Evolutionary conservation across 2,329 filamentous ascomycete genomes (phyloP).

Genomic region (Xylaria sp.): DNA sequence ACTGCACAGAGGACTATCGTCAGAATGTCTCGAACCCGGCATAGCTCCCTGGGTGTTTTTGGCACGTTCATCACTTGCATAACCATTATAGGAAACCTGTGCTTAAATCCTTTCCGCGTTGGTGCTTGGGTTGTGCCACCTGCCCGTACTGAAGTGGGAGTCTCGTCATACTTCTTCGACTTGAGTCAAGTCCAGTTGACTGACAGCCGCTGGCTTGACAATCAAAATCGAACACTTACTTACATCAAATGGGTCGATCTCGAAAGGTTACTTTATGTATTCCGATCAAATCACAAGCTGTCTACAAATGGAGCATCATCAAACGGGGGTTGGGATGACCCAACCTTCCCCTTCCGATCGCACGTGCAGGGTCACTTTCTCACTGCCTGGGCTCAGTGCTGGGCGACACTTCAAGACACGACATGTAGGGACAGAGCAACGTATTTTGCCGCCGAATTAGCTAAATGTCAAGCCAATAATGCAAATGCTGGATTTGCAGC

Average conservation of each 20-base stretch:
- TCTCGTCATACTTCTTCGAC: constrained; percentile 53
- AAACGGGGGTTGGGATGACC: constrained; percentile 65
- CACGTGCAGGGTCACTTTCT: constrained; percentile 64
- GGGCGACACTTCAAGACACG: constrained; percentile 55
- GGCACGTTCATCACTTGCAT: constrained; percentile 17
- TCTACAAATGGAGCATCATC: constrained; percentile 58
- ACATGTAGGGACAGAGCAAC: constrained; percentile 59
- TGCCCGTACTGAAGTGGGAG: constrained; percentile 47
- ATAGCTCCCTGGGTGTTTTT: constrained; percentile 2
- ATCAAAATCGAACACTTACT: constrained; percentile 59
- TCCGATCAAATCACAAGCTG: constrained; percentile 58
- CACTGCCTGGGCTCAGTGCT: constrained; percentile 62
- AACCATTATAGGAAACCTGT: constrained; percentile 24
- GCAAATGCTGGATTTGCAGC: constrained; percentile 54
- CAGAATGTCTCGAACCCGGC: constrained; percentile 17
- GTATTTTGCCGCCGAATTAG: constrained; percentile 59
- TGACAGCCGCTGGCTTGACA: constrained; percentile 55
- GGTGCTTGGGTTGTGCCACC: constrained; percentile 46
- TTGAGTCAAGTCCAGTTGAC: constrained; percentile 55
- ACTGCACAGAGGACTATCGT: neutral
- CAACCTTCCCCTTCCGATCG: constrained; percentile 63
- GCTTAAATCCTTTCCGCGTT: constrained; percentile 17
- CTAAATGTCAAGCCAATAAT: constrained; percentile 64
- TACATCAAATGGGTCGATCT: constrained; percentile 60
- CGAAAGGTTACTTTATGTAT: constrained; percentile 61